Evolutionary conservation across 768 basidiomycete genomes (phyloP).

Genomic region (Mycena metata): DNA sequence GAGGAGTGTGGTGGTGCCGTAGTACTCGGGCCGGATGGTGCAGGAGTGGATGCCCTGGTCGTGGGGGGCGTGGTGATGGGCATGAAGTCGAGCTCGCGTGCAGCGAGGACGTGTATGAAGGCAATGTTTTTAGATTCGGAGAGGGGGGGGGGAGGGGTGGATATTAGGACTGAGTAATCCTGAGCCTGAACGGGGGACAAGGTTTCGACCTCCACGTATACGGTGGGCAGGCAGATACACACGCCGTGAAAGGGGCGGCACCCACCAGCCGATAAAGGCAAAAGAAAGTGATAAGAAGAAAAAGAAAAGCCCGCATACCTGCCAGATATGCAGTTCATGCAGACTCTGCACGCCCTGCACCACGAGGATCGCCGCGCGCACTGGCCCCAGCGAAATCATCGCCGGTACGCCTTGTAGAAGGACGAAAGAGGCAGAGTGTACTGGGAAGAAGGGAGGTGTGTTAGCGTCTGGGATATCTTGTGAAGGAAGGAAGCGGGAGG

Average conservation of each 20-base stretch:
- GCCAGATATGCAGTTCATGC: slow-evolving; percentile 98
- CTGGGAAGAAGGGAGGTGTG: slow-evolving; percentile 51
- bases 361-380: slow-evolving; percentile 82
- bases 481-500: no score
- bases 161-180: no score
- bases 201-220: no score
- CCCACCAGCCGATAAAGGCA: no score
- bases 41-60: slow-evolving; percentile 94
- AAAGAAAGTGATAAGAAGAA: no score
- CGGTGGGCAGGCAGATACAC: no score
- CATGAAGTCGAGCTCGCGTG: slow-evolving; percentile 91
- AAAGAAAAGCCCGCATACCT: no score
- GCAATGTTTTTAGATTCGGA: slow-evolving; percentile 96
- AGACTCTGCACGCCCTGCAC: slow-evolving; percentile 90
- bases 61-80: slow-evolving; percentile 87
- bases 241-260: no score
- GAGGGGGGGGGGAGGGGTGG: no score
- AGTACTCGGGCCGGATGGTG: slow-evolving; percentile 94
- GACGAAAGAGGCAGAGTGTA: slow-evolving; percentile 93
- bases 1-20: no score
- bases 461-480: background rate
- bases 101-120: slow-evolving; percentile 93
- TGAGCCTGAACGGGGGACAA: no score
- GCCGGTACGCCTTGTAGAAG: slow-evolving; percentile 94
- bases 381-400: slow-evolving; percentile 90